Base-by-base conservation (phyloP, 495 filamentous ascomycete genomes). In the Clohesyomyces aquaticus region DNA sequence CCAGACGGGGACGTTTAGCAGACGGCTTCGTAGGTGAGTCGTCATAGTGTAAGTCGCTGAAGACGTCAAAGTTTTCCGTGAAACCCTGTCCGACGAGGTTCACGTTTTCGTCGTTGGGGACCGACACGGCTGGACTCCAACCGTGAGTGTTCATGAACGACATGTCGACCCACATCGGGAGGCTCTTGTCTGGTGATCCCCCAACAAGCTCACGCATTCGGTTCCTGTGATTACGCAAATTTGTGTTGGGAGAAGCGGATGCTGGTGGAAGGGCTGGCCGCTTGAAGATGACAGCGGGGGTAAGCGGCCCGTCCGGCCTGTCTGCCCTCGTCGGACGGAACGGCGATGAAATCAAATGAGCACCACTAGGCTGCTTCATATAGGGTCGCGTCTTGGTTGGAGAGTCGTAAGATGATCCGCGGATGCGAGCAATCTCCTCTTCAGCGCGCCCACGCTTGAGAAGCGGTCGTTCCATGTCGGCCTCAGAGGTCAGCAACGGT, bases 391-490 rank as follows among this genome's bases (percentile, higher is more conserved):
- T 78, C 80, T 92, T 78, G 77, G 77, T 88, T 23, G 94, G 94
- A 68, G 93, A 97, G 66, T 97, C 94, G 71, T 93, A 91, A 3
- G 91, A 96, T 3, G 92, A 96, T 56, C 87, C 89, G 61, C 94
- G 88, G 26, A 97, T 91, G 29, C 94, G 90, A 47, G 90, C 90
- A 78, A 98, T 97, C 76, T 96, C 94, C 67, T 93, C 94, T 71
- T 98, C 94, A 11, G 94, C 89, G 46, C 94, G 87, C 22, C 94
- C 94, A 55, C 90, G 85, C 77, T 93, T 96, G 56, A 92, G 85
- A 50, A 85, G 85, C 28, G 86, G 88, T 16, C 87, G 87, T 46
- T 91, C 89, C 28, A 87, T 19, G 81, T 87, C 84, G 23, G 82
- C 67, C 63, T 91, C 91, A 1, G 90, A 91, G 9, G 86, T 88